phyloP scores from a whole-genome alignment of 164 flowering plant genomes.

The Vitis rupestris region DNA sequence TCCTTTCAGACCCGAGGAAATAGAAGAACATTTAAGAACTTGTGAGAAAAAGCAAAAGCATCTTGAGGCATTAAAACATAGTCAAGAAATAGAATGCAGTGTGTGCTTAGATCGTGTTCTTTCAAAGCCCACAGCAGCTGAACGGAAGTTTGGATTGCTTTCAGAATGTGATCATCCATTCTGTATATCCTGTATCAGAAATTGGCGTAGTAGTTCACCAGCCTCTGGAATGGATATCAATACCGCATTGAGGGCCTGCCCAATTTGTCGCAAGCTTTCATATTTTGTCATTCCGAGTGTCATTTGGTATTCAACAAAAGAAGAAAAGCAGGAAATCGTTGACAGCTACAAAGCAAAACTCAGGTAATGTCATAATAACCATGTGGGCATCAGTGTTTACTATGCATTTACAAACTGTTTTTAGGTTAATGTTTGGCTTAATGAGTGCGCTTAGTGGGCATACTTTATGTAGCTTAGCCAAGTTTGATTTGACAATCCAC shows the following conservation, averaged over 20 bases:
- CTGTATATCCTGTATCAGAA: conserved; percentile 90
- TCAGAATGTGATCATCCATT: conserved; percentile 99
- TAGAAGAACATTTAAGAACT: conserved; percentile 65
- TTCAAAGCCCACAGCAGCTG: conserved; percentile 77
- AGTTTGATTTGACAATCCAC: too few species aligned
- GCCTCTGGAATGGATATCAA: conserved; percentile 90
- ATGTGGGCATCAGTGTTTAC: too few species aligned
- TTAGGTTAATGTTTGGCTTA: background rate
- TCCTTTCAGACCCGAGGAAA: conserved; percentile 79
- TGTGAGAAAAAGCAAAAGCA: conserved; percentile 75
- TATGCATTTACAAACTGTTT: background rate
- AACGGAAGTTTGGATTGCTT: conserved; percentile 87
- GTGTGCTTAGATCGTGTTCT: conserved; percentile 94
- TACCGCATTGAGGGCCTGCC: conserved; percentile 82
- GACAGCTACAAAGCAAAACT: conserved; percentile 82
- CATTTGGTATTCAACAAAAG: conserved; percentile 78
- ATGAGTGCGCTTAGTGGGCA: background rate
- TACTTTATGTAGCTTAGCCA: too few species aligned
- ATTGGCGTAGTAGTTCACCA: conserved; percentile 89
- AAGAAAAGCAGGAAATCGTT: conserved; percentile 84
- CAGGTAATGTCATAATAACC: conserved; percentile 41
- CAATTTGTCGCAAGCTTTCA: conserved; percentile 92
- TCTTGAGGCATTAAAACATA: conserved; percentile 68
- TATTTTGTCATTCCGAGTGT: conserved; percentile 97
- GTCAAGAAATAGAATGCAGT: conserved; percentile 96